Base-by-base conservation (phyloP, 1,139 yeast species). In the Yamadazyma conglobata region DNA sequence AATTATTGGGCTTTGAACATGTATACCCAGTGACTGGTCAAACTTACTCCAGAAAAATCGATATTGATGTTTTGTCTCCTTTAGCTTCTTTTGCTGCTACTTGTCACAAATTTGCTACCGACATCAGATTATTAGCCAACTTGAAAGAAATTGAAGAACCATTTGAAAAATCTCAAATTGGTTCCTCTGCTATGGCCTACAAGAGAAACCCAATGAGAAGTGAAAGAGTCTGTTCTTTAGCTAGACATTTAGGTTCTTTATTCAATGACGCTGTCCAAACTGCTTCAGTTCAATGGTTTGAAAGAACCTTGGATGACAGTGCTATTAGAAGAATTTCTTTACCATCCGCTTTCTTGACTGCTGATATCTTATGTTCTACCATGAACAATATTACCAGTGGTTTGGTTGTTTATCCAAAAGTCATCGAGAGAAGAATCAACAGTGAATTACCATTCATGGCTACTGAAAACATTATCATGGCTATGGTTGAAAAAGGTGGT, bases 131-230 rank as follows among this genome's bases (percentile, higher is more conserved):
- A 54, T 75, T 93, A 50, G 99, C 99, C 43, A 89, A 91, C 64
- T 77, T 91, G 69, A 91, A 91, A 68, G 98, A 91, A 68, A 66
- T 91, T 46, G 98, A 93, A 68, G 99, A 91, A 62, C 99, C 99
- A 17, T 93, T 91, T 58, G 98, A 91, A 70, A 87, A 86, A 65
- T 79, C 91, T 15, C 99, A 91, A 70, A 91, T 91, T 56, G 99
- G 99, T 24, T 89, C 97, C 13, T 77, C 89, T 37, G 98, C 98
- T 24, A 91, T 91, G 99, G 99, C 99, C 17, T 91, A 91, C 73
- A 91, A 91, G 77, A 85, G 99, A 69, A 91, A 91, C 70, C 99
- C 99, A 60, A 91, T 91, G 99, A 83, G 99, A 70, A 83, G 93
- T 56, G 99, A 91, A 70, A 82, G 99, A 60, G 97, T 91, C 39